Base-by-base conservation (phyloP, 1,139 yeast genomes). In the Blastobotrys petasosporus region DNA sequence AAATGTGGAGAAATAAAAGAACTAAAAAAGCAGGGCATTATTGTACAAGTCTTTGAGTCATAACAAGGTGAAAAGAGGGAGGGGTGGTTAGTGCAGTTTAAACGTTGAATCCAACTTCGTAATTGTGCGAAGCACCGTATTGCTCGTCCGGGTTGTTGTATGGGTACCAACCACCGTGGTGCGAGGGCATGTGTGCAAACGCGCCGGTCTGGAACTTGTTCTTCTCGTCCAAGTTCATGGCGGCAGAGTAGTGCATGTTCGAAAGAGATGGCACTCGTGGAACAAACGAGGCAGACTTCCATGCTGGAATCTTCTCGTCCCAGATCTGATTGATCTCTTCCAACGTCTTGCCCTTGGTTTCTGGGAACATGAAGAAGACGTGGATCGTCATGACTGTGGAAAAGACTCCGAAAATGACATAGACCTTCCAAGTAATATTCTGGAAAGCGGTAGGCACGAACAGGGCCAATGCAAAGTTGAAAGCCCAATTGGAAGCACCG, bases 251-350 rank as follows among this genome's bases (percentile, higher is more conserved):
- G 17, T 33, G 37, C 37, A 33, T 33, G 17, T 15, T 31, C 12
- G 47, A 34, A 37, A 51, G 39, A 34, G 53, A 51, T 23, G 56
- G 56, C 28, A 38, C 34, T 37, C 49, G 32, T 13, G 54, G 50
- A 17, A 37, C 49, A 41, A 51, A 53, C n/a, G 48, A 39, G 59
- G 60, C 53, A 17, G 80, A 63, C 56, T 67, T 72, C 84, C 85
- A 79, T 34, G 85, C 83, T 50, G 83, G 83, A 51, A 79, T 62
- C 31, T 68, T 61, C 17, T 33, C 41, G 11, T 30, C 41, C 38
- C 70, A 79, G 50, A 67, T 77, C 79, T 52, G 81, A 74, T 75
- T 79, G 51, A 79, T 76, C 62, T 79, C 83, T 63, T 79, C 85
- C 58, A 79, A 69, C n/a, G 82, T 76, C 65, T 74, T 76, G 53